A percentile compares a stretch with the other conserved stretches of the same genome.
These are phyloP conservation scores for Picocystis sp. DNA, from an alignment of 163 green algal genomes.

Conservation along the genomic window DNA sequence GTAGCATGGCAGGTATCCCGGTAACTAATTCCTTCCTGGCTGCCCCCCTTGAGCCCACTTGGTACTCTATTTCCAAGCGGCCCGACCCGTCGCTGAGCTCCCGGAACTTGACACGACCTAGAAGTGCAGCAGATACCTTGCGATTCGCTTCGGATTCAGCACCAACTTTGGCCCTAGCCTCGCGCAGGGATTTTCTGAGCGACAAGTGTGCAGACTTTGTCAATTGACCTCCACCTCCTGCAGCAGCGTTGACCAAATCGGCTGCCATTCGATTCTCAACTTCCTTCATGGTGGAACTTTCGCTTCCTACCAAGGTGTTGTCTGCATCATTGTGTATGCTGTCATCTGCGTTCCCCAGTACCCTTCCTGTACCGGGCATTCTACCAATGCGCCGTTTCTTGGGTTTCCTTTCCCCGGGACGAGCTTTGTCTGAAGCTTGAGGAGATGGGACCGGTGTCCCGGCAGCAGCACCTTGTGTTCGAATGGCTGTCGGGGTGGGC, in stretches of 20 bases:
- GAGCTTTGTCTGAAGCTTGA: background rate
- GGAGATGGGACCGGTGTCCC: background rate
- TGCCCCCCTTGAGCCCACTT: background rate
- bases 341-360: constrained; percentile 1
- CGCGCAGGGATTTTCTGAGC: background rate
- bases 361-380: constrained; percentile 1
- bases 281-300: background rate
- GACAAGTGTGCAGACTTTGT: background rate
- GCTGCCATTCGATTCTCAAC: background rate
- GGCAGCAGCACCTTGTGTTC: constrained; percentile 1
- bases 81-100: constrained; percentile 3
- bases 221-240: background rate
- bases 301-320: background rate
- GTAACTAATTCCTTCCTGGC: constrained; percentile 6
- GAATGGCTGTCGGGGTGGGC: background rate
- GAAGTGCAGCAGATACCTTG: constrained; percentile 7
- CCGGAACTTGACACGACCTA: constrained; percentile 4
- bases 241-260: constrained; percentile 2
- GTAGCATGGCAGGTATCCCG: constrained; percentile 6
- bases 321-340: background rate
- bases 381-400: constrained; percentile 1
- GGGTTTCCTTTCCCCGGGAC: background rate
- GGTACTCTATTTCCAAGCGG: background rate
- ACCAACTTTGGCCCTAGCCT: constrained; percentile 1
- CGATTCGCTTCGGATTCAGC: constrained; percentile 5